These are phyloP conservation scores for Angomonas deanei DNA, from an alignment of 208 protist species.

Conservation along the genomic window DNA sequence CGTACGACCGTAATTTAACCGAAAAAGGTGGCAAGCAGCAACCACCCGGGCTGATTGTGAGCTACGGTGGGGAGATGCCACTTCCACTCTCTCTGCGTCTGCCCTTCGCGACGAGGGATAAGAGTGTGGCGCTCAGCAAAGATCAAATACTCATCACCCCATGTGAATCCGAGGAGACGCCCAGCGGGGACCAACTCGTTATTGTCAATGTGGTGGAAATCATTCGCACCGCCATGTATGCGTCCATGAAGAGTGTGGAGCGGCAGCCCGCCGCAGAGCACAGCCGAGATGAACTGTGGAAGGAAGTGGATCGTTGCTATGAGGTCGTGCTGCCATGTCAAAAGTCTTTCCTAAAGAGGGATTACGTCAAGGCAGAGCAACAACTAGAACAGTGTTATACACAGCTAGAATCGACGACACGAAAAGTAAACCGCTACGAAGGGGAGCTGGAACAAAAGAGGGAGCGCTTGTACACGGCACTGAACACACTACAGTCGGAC, in stretches of 20 bases:
- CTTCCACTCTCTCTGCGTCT: conserved; percentile 53
- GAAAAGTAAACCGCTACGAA: conserved; percentile 17
- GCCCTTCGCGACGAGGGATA: conserved; percentile 46
- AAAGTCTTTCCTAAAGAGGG: not conserved
- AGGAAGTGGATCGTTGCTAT: not conserved
- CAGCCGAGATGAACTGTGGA: not conserved
- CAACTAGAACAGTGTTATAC: conserved; percentile 12
- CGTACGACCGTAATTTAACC: conserved; percentile 23
- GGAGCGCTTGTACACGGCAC: conserved; percentile 15
- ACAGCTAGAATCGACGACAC: conserved; percentile 13
- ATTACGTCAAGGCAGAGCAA: not conserved
- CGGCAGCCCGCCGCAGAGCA: not conserved
- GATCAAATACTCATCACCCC: conserved; percentile 57
- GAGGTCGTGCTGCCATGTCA: not conserved
- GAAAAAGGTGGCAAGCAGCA: not conserved
- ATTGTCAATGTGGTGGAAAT: conserved; percentile 22
- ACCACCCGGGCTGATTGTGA: conserved; percentile 29
- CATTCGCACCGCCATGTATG: conserved; percentile 39
- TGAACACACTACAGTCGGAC: conserved; percentile 17
- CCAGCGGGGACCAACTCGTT: conserved; percentile 7
- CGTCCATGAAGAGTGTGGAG: conserved; percentile 14
- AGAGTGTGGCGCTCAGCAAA: conserved; percentile 50
- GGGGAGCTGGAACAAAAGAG: conserved; percentile 20
- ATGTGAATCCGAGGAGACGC: conserved; percentile 6
- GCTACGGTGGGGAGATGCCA: conserved; percentile 25